A percentile compares a stretch with the other conserved stretches of the same genome.
phyloP scores from a whole-genome alignment of 1,284 basidiomycete species.

The Abortiporus biennis region DNA sequence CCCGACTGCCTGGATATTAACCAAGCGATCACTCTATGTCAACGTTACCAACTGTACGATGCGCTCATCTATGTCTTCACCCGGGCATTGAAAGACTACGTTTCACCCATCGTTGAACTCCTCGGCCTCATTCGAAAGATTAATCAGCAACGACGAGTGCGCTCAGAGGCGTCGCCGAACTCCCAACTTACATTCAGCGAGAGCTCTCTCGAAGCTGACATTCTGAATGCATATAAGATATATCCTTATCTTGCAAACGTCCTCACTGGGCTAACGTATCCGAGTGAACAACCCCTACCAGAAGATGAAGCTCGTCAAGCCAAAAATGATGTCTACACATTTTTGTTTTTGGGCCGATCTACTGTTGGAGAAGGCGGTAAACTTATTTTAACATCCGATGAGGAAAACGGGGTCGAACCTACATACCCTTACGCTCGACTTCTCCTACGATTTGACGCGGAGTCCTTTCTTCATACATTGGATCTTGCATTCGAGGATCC shows the following conservation, averaged over 20 bases:
- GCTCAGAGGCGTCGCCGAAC: conserved; percentile 27
- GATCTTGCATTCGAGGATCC: conserved; percentile 95
- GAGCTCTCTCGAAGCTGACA: conserved; percentile 47
- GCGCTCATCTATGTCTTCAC: conserved; percentile 95
- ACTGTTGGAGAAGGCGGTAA: conserved; percentile 63
- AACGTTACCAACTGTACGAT: conserved; percentile 81
- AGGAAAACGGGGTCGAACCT: conserved; percentile 66
- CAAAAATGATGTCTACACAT: conserved; percentile 69
- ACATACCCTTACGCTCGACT: conserved; percentile 88
- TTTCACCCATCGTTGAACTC: conserved; percentile 85
- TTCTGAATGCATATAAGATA: conserved; percentile 85
- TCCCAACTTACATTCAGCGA: conserved; percentile 24
- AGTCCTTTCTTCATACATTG: conserved; percentile 90
- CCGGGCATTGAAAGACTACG: conserved; percentile 81
- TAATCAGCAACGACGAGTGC: conserved; percentile 41
- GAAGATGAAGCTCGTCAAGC: conserved; percentile 61
- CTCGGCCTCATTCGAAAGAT: conserved; percentile 72
- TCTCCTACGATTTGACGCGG: conserved; percentile 86
- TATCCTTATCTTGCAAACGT: conserved; percentile 88
- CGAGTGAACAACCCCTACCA: conserved; percentile 70
- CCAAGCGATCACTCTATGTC: conserved; percentile 86
- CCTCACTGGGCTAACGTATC: conserved; percentile 85
- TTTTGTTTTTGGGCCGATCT: conserved; percentile 82
- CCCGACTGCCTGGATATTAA: conserved; percentile 90
- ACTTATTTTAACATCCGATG: conserved; percentile 67